Conservation (phyloP, 768 basidiomycete species). For the Leccinum truebloodii region DNA sequence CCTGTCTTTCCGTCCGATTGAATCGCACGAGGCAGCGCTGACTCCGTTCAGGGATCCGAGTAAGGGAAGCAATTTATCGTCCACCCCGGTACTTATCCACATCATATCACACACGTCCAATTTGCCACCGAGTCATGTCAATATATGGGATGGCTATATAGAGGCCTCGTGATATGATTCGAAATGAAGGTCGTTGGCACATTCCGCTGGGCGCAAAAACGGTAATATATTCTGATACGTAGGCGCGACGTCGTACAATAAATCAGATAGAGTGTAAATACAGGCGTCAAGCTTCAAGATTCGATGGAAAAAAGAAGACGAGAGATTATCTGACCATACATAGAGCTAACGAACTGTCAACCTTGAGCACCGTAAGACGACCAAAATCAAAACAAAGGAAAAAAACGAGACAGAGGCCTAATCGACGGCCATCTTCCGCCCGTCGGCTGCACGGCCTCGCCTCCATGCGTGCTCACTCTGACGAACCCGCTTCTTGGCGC, state of each 20-base stretch:
- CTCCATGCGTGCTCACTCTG: constrained; percentile 75
- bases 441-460: constrained; percentile 42
- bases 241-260: constrained; percentile 12
- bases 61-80: neutral
- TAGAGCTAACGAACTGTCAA: constrained; percentile 10
- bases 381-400: neutral
- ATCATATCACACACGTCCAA: neutral
- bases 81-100: neutral
- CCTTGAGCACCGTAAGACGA: neutral
- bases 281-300: neutral
- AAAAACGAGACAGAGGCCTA: constrained; percentile 1
- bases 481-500: constrained; percentile 70
- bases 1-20: neutral
- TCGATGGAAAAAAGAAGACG: neutral
- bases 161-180: neutral
- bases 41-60: neutral
- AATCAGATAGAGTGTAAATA: constrained; percentile 1
- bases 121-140: neutral
- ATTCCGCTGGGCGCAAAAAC: neutral
- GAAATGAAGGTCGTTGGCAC: neutral
- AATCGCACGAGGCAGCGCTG: neutral
- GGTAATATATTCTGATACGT: neutral
- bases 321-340: constrained; percentile 16
- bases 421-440: constrained; percentile 16
- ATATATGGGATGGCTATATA: neutral